Percentiles rank a stretch among this genome's conserved stretches.
Conservation (phyloP, 495 filamentous ascomycete species). For the Chaetomidium leptoderma region DNA sequence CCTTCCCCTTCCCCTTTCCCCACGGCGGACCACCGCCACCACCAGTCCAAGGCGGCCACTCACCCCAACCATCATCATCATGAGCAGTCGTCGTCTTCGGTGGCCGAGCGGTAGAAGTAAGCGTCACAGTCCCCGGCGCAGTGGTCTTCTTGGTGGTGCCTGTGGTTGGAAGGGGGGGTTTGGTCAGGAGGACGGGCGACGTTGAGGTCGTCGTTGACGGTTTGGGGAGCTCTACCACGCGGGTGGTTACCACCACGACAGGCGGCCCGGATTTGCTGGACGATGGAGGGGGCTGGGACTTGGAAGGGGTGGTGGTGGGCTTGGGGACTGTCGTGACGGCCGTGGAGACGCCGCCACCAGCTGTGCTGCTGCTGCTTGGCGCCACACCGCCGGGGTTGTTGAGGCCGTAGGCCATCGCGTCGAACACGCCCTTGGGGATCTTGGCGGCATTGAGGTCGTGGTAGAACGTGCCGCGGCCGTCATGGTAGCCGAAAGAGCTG, state of each 20-base stretch:
- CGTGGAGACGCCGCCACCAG: not conserved
- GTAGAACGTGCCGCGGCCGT: slow-evolving; percentile 23
- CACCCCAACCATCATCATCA: not conserved
- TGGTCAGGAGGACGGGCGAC: too few relatives aligned
- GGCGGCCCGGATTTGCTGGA: not conserved
- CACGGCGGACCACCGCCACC: slow-evolving; percentile 7
- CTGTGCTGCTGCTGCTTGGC: not conserved
- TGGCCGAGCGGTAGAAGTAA: not conserved
- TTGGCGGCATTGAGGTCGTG: slow-evolving; percentile 29
- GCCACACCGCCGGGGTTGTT: not conserved
- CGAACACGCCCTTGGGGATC: slow-evolving; percentile 31
- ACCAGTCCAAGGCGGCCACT: not conserved
- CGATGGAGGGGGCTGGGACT: not conserved
- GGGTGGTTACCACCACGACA: not conserved
- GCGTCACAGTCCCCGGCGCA: not conserved
- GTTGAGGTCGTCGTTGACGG: not conserved
- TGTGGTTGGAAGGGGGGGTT: not conserved
- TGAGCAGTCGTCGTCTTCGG: not conserved
- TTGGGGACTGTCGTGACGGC: not conserved
- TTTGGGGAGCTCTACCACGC: not conserved
- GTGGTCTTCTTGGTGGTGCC: not conserved
- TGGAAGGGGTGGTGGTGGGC: not conserved
- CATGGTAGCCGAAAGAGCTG: slow-evolving; percentile 28
- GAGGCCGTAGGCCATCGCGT: slow-evolving; percentile 26
- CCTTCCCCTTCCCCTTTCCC: slow-evolving; percentile 15